These are phyloP conservation scores for Pseudocercospora musae DNA, from an alignment of 2,329 filamentous ascomycete genomes.

Conservation along the genomic window DNA sequence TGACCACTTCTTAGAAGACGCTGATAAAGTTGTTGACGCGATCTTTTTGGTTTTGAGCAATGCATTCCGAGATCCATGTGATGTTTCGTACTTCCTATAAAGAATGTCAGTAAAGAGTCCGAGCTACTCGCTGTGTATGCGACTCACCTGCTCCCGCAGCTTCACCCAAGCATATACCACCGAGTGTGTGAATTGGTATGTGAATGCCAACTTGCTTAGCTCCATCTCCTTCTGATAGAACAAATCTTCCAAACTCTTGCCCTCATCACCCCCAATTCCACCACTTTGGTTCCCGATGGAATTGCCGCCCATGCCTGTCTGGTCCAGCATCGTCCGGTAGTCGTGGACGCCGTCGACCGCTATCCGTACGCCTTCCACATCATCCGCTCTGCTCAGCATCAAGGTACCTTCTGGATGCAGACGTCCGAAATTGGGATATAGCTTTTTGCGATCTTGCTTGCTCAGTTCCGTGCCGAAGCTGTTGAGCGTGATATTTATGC, in stretches of 20 bases:
- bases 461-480: slow-evolving; percentile 94
- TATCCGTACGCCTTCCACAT: slow-evolving; percentile 87
- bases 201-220: slow-evolving; percentile 91
- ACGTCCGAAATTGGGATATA: slow-evolving; percentile 88
- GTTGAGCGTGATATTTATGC: slow-evolving; percentile 99
- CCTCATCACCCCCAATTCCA: slow-evolving; percentile 70
- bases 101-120: slow-evolving; percentile 26
- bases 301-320: slow-evolving; percentile 71
- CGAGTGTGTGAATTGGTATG: slow-evolving; percentile 88
- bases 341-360: slow-evolving; percentile 90
- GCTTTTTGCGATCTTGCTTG: slow-evolving; percentile 90
- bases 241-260: slow-evolving; percentile 90
- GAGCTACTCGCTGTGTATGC: not conserved
- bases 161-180: slow-evolving; percentile 98
- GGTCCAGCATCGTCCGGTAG: slow-evolving; percentile 95
- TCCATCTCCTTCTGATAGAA: slow-evolving; percentile 99
- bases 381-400: slow-evolving; percentile 92
- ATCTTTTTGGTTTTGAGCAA: slow-evolving; percentile 99
- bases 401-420: slow-evolving; percentile 91
- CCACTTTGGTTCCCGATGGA: slow-evolving; percentile 82
- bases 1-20: slow-evolving; percentile 63
- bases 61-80: slow-evolving; percentile 99
- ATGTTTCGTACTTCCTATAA: slow-evolving; percentile 95
- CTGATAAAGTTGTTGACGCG: slow-evolving; percentile 98
- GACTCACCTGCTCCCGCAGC: slow-evolving; percentile 85